Evolutionary conservation across 176 grass and related monocot species (phyloP).

Genomic region (Cymbopogon citratus): DNA sequence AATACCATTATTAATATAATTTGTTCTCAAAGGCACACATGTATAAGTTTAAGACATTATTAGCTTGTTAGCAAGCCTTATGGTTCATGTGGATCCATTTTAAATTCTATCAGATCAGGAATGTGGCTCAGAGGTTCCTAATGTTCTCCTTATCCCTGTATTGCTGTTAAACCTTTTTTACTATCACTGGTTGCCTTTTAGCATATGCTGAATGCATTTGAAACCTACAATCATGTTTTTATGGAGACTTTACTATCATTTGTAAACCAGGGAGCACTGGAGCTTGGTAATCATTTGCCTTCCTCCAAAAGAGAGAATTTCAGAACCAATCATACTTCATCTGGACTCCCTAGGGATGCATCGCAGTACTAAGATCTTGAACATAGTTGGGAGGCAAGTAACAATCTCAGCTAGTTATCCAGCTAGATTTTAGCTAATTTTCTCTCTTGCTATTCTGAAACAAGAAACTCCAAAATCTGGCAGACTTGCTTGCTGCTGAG

Average conservation of each 20-base stretch:
- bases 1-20: background rate
- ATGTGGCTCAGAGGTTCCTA: constrained; percentile 1
- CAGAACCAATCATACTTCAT: constrained; percentile 79
- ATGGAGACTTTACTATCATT: too few species aligned
- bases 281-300: constrained; percentile 91
- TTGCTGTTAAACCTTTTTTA: background rate
- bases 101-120: background rate
- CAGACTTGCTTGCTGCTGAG: background rate
- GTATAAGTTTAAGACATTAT: background rate
- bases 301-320: constrained; percentile 64
- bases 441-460: too few species aligned
- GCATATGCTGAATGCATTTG: background rate
- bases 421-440: background rate
- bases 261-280: constrained; percentile 74
- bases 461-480: background rate
- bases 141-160: background rate
- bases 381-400: constrained; percentile 39
- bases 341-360: constrained; percentile 82
- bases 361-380: constrained; percentile 49
- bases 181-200: background rate
- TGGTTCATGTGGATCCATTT: background rate
- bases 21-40: background rate
- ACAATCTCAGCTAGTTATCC: background rate
- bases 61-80: background rate
- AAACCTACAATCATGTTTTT: background rate